A percentile compares a stretch with the other conserved stretches of the same genome.
Conservation (phyloP, 192 early-diverging fungal genomes). For the Backusella parvicylindrica region DNA sequence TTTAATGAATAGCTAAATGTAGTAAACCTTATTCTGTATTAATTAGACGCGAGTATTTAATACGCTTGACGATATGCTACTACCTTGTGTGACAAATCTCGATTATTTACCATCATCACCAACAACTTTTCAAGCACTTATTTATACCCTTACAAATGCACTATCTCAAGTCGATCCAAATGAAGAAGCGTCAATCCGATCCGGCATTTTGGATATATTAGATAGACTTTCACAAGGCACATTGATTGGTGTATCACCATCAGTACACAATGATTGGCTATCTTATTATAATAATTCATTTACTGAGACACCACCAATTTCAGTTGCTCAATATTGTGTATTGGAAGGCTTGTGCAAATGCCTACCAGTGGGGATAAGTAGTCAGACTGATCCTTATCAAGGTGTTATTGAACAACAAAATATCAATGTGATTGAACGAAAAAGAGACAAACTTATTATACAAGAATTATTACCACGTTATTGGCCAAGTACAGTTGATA, state of each 20-base stretch:
- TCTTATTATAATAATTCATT: not conserved
- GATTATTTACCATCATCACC: conserved; percentile 26
- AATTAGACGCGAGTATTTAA: conserved; percentile 27
- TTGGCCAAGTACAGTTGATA: not conserved
- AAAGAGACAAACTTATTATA: conserved; percentile 4
- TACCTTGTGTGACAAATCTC: conserved; percentile 2
- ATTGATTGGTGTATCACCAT: not conserved
- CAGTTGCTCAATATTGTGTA: conserved; percentile 9
- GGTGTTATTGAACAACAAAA: not conserved
- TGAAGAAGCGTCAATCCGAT: not conserved
- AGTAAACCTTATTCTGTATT: no score
- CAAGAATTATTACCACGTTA: conserved; percentile 12
- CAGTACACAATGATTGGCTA: not conserved
- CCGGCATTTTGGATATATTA: conserved; percentile 12
- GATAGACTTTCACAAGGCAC: conserved; percentile 14
- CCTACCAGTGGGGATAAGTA: not conserved
- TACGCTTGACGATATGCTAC: conserved; percentile 19
- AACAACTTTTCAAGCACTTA: conserved; percentile 28
- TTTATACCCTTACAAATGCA: conserved; percentile 34
- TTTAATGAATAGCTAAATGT: no score
- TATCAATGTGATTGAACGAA: not conserved
- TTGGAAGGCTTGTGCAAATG: conserved; percentile 21
- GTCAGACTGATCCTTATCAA: conserved; percentile 4
- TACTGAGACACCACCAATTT: not conserved
- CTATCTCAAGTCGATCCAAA: conserved; percentile 4